A percentile compares a stretch with the other conserved stretches of the same genome.
phyloP scores from a whole-genome alignment of 805 yeast genomes.

The Sugiyamaella smithiae region DNA sequence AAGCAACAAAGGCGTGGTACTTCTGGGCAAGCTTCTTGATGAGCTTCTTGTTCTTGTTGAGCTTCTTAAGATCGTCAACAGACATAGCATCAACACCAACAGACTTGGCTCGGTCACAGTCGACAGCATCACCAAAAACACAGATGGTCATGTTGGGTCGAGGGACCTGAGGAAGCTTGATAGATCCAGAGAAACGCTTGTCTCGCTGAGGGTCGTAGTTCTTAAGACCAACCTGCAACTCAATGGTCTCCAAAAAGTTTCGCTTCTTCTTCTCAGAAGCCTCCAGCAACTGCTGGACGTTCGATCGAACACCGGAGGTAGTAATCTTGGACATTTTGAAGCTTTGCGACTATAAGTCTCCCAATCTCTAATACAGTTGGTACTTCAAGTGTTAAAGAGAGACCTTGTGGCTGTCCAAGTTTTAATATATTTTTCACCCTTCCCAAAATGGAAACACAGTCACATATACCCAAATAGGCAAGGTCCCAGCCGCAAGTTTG shows the following conservation, averaged over 20 bases:
- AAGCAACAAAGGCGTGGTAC: constrained; percentile 99
- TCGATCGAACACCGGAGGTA: constrained; percentile 90
- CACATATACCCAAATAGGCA: background rate
- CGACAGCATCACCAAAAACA: constrained; percentile 99
- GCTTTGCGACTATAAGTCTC: constrained; percentile 19
- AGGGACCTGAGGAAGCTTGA: constrained; percentile 97
- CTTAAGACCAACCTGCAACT: constrained; percentile 99
- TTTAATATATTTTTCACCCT: background rate
- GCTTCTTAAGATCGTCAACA: constrained; percentile 98
- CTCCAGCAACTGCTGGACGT: constrained; percentile 88
- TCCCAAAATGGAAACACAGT: constrained; percentile 8
- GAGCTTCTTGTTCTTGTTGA: constrained; percentile 99
- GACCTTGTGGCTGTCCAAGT: too few species aligned
- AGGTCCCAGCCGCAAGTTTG: background rate
- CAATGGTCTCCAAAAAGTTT: constrained; percentile 99
- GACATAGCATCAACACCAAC: constrained; percentile 99
- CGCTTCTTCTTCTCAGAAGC: constrained; percentile 97
- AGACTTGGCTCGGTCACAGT: constrained; percentile 99
- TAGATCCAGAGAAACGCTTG: constrained; percentile 99
- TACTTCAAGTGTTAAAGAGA: constrained; percentile 18
- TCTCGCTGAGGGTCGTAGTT: constrained; percentile 99
- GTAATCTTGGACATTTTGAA: constrained; percentile 63
- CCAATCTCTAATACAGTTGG: constrained; percentile 25
- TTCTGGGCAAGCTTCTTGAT: constrained; percentile 99
- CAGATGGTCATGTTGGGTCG: constrained; percentile 99